Evolutionary conservation across 2,329 filamentous ascomycete species (phyloP), one percentile per base, ranked within the genome.

Genomic region (Fusarium cyanostomum): DNA sequence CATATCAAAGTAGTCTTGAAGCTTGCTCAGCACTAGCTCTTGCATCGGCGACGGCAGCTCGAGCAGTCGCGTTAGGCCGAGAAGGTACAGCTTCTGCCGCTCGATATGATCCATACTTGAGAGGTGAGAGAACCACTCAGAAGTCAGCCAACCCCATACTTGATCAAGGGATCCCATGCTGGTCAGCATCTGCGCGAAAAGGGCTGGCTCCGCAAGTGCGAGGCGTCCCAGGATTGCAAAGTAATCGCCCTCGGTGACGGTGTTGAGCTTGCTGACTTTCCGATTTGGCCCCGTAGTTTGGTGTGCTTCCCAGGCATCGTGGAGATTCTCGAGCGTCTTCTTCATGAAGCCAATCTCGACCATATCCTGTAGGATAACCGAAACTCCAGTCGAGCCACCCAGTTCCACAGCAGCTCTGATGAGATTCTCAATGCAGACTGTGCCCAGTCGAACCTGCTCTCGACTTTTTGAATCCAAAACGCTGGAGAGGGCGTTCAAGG

Each of bases 201-300:
- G 80, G 3, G 77, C 77, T 1, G 94, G 92, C 33, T 90, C 90
- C 1, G 89, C 88, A 3, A 96, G 79, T 0, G 89, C 86, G 13
- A 98, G 84, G 2, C 94, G 89, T 2, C 92, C 89, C 3, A 99
- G 82, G 3, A 98, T 87, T 5, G 87, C 86, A 71, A 96, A 90
- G 74, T 96, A 97, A 72, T 97, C 92, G 0, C 91, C 91, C 72
- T 97, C 88, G 1, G 91, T 89, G 10, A 93, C 84, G 11, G 88
- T 87, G 68, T 90, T 89, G 30, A 97, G 85, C 27, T 86, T 85
- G 35, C 88, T 85, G 16, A 86, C 82, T 66, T 85, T 90, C 24
- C 85, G 84, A 70, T 92, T 91, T 0, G 94, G 94, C 0, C 95
- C 94, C 0, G 91, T 91, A 0, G 91, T 92, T 73, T 96, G 89